Evolutionary conservation across 106 monocot species (phyloP).

Genomic region (Posidonia australis): DNA sequence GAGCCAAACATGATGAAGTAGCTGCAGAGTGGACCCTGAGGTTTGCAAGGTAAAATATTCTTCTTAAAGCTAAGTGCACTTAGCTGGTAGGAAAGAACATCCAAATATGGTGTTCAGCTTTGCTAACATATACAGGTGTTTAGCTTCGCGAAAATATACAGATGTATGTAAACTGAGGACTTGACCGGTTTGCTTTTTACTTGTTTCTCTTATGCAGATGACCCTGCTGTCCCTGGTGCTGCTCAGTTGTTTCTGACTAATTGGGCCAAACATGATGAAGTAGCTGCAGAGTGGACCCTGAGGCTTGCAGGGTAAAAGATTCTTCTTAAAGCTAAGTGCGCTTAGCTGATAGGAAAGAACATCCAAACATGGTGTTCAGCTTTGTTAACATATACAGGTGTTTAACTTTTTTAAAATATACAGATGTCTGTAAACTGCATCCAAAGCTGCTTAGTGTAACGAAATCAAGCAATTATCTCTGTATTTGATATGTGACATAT

Average conservation of each 20-base stretch:
- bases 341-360: neutral
- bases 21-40: constrained; percentile 76
- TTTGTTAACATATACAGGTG: too few relatives aligned
- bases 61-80: neutral
- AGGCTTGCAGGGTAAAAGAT: constrained; percentile 51
- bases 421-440: too few relatives aligned
- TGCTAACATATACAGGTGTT: neutral
- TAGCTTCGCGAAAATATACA: too few relatives aligned
- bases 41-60: constrained; percentile 44
- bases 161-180: neutral
- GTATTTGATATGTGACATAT: too few relatives aligned
- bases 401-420: too few relatives aligned
- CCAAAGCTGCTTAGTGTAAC: too few relatives aligned
- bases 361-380: neutral
- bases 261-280: constrained; percentile 61
- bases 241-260: constrained; percentile 56
- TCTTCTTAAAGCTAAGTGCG: neutral
- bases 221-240: constrained; percentile 38
- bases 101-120: neutral
- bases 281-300: constrained; percentile 72
- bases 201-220: constrained; percentile 42
- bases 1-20: constrained; percentile 62
- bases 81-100: neutral
- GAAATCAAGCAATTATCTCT: too few relatives aligned
- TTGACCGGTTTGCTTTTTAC: neutral